Conservation (phyloP, 2,329 filamentous ascomycete genomes). For the Stenocarpella maydis region DNA sequence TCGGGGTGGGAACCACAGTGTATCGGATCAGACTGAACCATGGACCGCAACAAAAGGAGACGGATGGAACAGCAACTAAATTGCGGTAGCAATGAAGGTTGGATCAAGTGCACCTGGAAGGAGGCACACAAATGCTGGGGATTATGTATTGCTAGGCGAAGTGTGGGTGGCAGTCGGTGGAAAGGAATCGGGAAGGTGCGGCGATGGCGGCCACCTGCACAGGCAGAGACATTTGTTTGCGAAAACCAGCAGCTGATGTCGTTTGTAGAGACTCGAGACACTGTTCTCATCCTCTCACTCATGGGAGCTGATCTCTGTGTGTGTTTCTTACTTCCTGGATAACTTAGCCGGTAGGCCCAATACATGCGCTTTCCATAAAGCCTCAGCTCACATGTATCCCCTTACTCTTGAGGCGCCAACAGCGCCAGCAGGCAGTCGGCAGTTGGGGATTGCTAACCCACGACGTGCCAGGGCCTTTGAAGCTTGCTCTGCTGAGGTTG, state of each 20-base stretch:
- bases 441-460: neutral
- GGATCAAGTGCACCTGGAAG: neutral
- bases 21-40: neutral
- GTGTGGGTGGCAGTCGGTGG: neutral
- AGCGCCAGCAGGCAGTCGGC: neutral
- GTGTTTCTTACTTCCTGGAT: too few relatives aligned
- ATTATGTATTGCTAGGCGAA: neutral
- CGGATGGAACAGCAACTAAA: neutral
- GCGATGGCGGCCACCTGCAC: too few relatives aligned
- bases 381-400: neutral
- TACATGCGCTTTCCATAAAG: too few relatives aligned
- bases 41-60: neutral
- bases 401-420: neutral
- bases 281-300: too few relatives aligned
- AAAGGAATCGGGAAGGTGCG: conserved; percentile 12
- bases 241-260: conserved; percentile 1
- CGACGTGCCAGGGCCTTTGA: neutral
- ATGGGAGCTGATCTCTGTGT: too few relatives aligned
- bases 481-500: neutral
- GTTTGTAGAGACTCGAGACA: too few relatives aligned
- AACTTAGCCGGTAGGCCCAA: too few relatives aligned
- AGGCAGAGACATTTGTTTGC: conserved; percentile 4
- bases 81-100: neutral
- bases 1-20: neutral
- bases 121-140: neutral